Evolutionary conservation across 2,329 filamentous ascomycete species (phyloP).

Genomic region (Graphilbum sp.): DNA sequence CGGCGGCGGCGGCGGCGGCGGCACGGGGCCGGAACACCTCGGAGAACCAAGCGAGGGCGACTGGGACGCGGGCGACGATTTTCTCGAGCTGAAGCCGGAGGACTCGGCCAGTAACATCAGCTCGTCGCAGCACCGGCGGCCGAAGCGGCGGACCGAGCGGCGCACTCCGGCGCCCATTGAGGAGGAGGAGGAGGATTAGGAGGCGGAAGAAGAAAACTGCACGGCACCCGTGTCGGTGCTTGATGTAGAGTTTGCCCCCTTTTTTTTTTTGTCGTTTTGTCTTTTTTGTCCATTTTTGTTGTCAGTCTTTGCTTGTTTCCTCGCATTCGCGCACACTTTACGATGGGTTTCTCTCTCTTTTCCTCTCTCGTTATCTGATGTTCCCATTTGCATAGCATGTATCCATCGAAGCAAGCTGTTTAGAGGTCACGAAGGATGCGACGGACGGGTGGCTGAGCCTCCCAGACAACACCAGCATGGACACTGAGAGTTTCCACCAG

Average conservation of each 20-base stretch:
- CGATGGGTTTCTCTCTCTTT: no score
- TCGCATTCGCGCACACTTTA: no score
- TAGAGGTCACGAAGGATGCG: no score
- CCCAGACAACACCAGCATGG: no score
- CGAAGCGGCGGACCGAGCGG: constrained; percentile 51
- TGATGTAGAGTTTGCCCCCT: background rate
- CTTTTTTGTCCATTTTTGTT: no score
- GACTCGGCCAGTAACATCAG: constrained; percentile 70
- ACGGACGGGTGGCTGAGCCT: no score
- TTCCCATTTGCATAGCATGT: no score
- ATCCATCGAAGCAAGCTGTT: no score
- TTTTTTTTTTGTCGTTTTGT: background rate
- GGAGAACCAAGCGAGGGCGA: constrained; percentile 23
- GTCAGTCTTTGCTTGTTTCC: no score
- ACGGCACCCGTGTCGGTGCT: no score
- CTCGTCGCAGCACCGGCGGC: constrained; percentile 49
- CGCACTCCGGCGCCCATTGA: constrained; percentile 58
- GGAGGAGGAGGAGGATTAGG: constrained; percentile 33
- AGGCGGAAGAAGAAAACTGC: background rate
- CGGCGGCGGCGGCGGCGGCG: background rate
- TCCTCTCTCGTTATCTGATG: no score
- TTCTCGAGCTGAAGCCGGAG: constrained; percentile 52
- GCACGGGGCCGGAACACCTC: background rate
- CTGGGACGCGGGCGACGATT: constrained; percentile 41
- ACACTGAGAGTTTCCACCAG: no score